phyloP scores from a whole-genome alignment of 345 rosid species.

The Ceriops tagal region DNA sequence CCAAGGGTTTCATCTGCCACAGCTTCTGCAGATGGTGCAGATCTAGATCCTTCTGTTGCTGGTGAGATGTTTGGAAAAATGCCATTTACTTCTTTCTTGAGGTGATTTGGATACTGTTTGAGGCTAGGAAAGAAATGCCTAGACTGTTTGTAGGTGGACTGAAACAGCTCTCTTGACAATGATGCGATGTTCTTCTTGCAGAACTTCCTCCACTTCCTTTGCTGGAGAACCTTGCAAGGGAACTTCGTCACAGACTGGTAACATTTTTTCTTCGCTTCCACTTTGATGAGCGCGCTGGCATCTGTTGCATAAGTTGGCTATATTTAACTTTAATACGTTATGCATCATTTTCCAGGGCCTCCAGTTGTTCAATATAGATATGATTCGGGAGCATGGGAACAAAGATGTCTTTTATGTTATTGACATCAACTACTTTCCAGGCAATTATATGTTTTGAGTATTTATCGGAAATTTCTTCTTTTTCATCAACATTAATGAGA shows the following conservation, averaged over 20 bases:
- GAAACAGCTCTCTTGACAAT: conserved; percentile 4
- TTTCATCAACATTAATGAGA: not conserved
- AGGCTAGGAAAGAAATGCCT: not conserved
- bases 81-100: not conserved
- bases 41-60: conserved; percentile 67
- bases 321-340: not conserved
- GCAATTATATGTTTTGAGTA: conserved; percentile 35
- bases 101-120: no score
- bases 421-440: conserved; percentile 94
- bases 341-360: conserved; percentile 52
- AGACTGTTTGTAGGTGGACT: not conserved
- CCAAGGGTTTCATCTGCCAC: conserved; percentile 90
- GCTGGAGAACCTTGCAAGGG: conserved; percentile 74
- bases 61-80: conserved; percentile 37
- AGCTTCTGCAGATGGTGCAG: conserved; percentile 81
- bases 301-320: not conserved
- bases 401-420: conserved; percentile 72
- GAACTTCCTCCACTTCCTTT: conserved; percentile 84
- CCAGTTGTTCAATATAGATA: conserved; percentile 74
- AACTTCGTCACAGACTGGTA: conserved; percentile 67
- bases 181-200: conserved; percentile 33
- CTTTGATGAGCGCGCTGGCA: conserved; percentile 11
- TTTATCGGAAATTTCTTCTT: not conserved
- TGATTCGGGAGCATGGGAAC: conserved; percentile 77
- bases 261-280: not conserved